Evolutionary conservation across 331 rosid genomes (phyloP), one percentile per base, ranked within the genome.

Genomic region (Prunus yedoensis): DNA sequence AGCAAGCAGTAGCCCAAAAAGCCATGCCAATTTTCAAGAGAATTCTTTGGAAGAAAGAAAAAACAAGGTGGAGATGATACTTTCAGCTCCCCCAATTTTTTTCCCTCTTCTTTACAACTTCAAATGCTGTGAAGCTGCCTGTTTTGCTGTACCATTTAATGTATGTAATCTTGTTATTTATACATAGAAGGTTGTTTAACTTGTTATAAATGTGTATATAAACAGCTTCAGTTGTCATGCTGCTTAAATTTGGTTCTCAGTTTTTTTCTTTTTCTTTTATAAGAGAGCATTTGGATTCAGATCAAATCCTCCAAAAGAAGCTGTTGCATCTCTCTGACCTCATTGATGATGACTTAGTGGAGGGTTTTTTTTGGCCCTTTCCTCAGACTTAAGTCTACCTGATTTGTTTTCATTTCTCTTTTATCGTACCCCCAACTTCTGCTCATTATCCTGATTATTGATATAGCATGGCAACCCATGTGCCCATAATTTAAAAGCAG

Each of bases 141-240:
- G 68, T 83, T 79, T 76, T 66, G 84, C 85, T 87, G 80, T 80
- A 70, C 85, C 90, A 83, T 78, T 89, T 83, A 80, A 83, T 94
- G 97, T 90, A 92, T 88, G 97, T 90, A 94, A 81, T 87, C 85
- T 78, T 83, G 83, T 90, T 87, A 78, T 88, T 82, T 87, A 89
- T 90, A 89, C 94, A 89, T 84, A 82, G 86, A 81, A 82, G 53
- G 82, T 83, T 83, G 84, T 78, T 88, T 75, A 68, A 80, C 77
- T 70, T 80, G 85, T 74, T 76, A 84, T 86, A 82, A 80, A 82
- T 83, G 83, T 95, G 98, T 88, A 95, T 86, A 92, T 90, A 91
- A 78, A 91, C 97, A 89, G 85, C 60, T 78, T 77, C 89, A 81
- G 89, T 83, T 78, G 78, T 78, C 59, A 52, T 74, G 73, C 58